Evolutionary conservation across 768 basidiomycete species (phyloP), one percentile per base, ranked within the genome.

Genomic region (Pisolithus marmoratus): DNA sequence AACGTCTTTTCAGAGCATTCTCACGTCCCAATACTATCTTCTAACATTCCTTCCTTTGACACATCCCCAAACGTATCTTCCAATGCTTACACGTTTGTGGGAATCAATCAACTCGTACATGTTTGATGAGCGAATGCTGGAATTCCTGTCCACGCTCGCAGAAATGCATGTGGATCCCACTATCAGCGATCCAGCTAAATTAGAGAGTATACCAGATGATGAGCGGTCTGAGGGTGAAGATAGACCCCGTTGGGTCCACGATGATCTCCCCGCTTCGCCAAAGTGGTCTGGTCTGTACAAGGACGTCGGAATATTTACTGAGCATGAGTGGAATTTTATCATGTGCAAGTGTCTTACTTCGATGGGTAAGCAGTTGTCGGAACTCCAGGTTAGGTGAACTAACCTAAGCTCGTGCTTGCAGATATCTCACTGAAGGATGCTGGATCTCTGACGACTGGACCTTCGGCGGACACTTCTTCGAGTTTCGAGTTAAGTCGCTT

Each of bases 271-370:
- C 19, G 7, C 12, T 19, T 23, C 31, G 19, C 20, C 46, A 5
- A 34, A 31, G 27, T 47, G 46, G 46, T 11, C 31, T 34, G 46
- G 46, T 22, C n/a, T 47, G 31, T 47, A 47, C 31, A 86, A 85
- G 64, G 88, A 90, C 58, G 79, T 97, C 34, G 94, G 94, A 12
- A 94, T 98, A 50, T 94, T 92, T 81, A 84, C 81, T 5, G 80
- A 90, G 52, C 74, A 80, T 40, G 84, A 97, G 67, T 97, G 92
- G 84, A 81, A 82, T 50, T 73, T 87, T 24, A 71, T 98, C 46
- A 80, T 94, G 56, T 83, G 84, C 34, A 94, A 94, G 65, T 86
- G 88, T 14, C 71, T 97, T 31, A 77, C 80, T 29, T 85, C 87
- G 5, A 85, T 92, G 83, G 84, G 88, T 87, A 67, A 47, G 46